phyloP scores from a whole-genome alignment of 208 protist species.

The Leishmania mexicana region DNA sequence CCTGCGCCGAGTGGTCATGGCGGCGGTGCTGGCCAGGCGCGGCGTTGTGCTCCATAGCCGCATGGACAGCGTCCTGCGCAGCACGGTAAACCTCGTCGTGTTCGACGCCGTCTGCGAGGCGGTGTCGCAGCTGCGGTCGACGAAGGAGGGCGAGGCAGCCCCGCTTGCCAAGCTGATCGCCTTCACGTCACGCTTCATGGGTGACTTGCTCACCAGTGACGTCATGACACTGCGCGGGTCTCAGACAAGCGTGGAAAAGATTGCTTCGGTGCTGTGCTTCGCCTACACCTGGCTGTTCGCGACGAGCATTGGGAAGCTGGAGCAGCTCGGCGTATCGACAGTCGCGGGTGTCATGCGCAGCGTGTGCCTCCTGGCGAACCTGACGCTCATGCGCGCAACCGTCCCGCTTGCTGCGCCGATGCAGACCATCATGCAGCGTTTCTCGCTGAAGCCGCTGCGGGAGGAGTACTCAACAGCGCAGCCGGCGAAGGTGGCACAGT shows the following conservation, averaged over 20 bases:
- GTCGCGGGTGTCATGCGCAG: slow-evolving; percentile 68
- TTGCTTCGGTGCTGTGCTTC: slow-evolving; percentile 69
- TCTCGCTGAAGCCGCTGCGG: slow-evolving; percentile 66
- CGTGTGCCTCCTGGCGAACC: slow-evolving; percentile 65
- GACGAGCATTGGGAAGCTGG: slow-evolving; percentile 72
- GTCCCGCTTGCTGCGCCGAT: slow-evolving; percentile 49
- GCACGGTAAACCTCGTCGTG: slow-evolving; percentile 85
- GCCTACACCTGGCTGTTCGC: slow-evolving; percentile 81
- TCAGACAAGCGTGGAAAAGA: slow-evolving; percentile 63
- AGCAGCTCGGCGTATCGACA: slow-evolving; percentile 73
- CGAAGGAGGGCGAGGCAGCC: slow-evolving; percentile 50
- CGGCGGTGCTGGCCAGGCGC: slow-evolving; percentile 63
- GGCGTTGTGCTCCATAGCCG: slow-evolving; percentile 81
- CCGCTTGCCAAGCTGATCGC: slow-evolving; percentile 73
- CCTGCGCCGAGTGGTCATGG: slow-evolving; percentile 61
- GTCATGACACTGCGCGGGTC: slow-evolving; percentile 78
- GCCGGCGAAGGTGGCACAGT: slow-evolving; percentile 60
- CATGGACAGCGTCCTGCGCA: slow-evolving; percentile 77
- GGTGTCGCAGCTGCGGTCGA: slow-evolving; percentile 66
- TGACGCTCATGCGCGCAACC: slow-evolving; percentile 71
- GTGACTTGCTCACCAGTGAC: slow-evolving; percentile 58
- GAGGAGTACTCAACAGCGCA: slow-evolving; percentile 54
- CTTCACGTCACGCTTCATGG: slow-evolving; percentile 74
- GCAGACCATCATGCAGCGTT: slow-evolving; percentile 51
- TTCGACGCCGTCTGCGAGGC: slow-evolving; percentile 86